These are phyloP conservation scores for Fusarium paranaense DNA, from an alignment of 2,329 filamentous ascomycete species.

Conservation along the genomic window DNA sequence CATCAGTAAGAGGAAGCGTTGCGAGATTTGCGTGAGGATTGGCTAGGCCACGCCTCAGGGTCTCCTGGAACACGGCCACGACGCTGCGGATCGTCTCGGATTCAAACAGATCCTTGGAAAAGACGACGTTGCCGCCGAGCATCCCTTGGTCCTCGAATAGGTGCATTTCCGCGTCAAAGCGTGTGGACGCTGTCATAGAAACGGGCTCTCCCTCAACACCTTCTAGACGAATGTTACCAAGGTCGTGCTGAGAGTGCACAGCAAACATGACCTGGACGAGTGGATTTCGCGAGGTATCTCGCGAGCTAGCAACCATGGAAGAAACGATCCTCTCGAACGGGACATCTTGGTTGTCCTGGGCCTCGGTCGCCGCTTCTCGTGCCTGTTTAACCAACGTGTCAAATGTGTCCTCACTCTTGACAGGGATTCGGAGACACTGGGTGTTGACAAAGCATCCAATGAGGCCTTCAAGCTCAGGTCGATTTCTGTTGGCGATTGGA, in stretches of 20 bases:
- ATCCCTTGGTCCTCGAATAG: constrained; percentile 20
- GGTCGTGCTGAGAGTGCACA: constrained; percentile 20
- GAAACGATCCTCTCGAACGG: constrained; percentile 37
- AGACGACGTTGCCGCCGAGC: constrained; percentile 10
- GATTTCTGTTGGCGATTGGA: constrained; percentile 32
- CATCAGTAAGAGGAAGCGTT: too few species aligned
- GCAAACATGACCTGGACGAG: constrained; percentile 28
- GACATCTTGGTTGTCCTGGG: constrained; percentile 38
- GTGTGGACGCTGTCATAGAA: background rate
- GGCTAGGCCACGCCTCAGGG: background rate
- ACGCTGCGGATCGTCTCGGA: constrained; percentile 19
- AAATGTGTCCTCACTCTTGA: constrained; percentile 25
- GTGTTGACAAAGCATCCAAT: constrained; percentile 43
- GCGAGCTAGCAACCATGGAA: background rate
- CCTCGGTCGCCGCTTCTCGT: background rate
- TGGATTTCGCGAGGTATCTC: constrained; percentile 22
- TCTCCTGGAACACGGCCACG: background rate
- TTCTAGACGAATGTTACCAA: too few species aligned
- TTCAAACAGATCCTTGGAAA: constrained; percentile 27
- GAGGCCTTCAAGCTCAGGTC: constrained; percentile 28
- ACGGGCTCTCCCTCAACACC: too few species aligned
- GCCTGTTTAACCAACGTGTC: constrained; percentile 31
- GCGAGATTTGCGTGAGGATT: background rate
- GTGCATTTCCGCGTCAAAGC: constrained; percentile 41
- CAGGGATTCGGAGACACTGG: constrained; percentile 32